These are phyloP conservation scores for Trichoderma reesei DNA, from an alignment of 495 filamentous ascomycete genomes.

Conservation along the genomic window DNA sequence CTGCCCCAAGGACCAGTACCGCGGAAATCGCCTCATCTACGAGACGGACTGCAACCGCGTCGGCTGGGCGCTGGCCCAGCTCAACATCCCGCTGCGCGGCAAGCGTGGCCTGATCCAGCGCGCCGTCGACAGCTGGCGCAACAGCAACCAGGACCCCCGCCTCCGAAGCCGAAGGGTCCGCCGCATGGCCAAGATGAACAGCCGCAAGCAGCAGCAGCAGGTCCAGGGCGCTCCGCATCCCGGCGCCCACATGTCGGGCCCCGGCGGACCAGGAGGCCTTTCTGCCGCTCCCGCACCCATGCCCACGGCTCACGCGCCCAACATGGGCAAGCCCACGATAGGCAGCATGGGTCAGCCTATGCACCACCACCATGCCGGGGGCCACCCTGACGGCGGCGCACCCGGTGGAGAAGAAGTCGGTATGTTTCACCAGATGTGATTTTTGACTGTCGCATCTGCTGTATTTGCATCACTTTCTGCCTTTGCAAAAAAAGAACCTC, in stretches of 20 bases:
- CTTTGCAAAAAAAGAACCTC: conserved; percentile 13
- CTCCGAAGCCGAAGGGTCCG: conserved; percentile 84
- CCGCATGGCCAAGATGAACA: conserved; percentile 90
- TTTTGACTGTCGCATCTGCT: conserved; percentile 32
- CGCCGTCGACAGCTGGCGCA: conserved; percentile 96
- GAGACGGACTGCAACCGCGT: conserved; percentile 98
- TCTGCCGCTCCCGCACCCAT: conserved; percentile 37
- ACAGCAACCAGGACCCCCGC: conserved; percentile 93
- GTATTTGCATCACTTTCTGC: conserved; percentile 19
- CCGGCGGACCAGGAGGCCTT: conserved; percentile 46
- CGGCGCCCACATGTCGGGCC: conserved; percentile 31
- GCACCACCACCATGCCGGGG: conserved; percentile 42
- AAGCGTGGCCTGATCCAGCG: conserved; percentile 94
- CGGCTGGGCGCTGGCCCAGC: conserved; percentile 88
- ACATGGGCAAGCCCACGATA: conserved; percentile 45
- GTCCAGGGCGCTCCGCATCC: conserved; percentile 35
- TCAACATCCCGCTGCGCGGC: conserved; percentile 81
- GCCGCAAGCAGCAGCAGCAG: conserved; percentile 49
- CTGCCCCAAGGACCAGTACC: conserved; percentile 90
- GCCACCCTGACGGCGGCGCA: conserved; percentile 58
- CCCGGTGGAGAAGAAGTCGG: conserved; percentile 79
- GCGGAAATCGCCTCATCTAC: conserved; percentile 87
- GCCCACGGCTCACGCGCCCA: conserved; percentile 33
- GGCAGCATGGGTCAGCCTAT: conserved; percentile 49
- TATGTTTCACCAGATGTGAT: conserved; percentile 83